Percentiles rank a stretch among this genome's conserved stretches.
Conservation (phyloP, 2,329 filamentous ascomycete genomes). For the Xylariaceae sp. region DNA sequence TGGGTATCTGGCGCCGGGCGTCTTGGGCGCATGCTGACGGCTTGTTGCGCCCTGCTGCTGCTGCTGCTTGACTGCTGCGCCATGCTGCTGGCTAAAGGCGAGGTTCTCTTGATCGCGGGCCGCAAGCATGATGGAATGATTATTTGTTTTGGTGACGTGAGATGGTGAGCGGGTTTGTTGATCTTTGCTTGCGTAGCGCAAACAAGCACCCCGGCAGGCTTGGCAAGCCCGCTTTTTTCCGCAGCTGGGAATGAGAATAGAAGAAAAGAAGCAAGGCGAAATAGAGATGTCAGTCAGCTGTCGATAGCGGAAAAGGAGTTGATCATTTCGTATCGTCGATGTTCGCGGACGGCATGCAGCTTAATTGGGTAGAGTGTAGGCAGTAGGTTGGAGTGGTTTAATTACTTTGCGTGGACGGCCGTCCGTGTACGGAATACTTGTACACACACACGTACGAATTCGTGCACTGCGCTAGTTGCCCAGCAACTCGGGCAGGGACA, state of each 20-base stretch:
- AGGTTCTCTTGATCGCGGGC: slow-evolving; percentile 84
- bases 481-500: slow-evolving; percentile 13
- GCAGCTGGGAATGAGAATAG: neutral
- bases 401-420: slow-evolving; percentile 7
- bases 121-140: slow-evolving; percentile 57
- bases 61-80: slow-evolving; percentile 60
- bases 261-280: no score
- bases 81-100: slow-evolving; percentile 67
- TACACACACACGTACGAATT: neutral
- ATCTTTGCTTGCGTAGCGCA: neutral
- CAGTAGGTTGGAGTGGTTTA: slow-evolving; percentile 16
- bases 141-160: neutral
- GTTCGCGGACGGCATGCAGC: slow-evolving; percentile 14
- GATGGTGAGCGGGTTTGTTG: neutral
- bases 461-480: slow-evolving; percentile 13
- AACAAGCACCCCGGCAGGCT: neutral
- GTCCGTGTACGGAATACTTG: neutral
- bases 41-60: slow-evolving; percentile 48
- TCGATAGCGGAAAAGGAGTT: neutral
- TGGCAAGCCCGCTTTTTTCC: slow-evolving; percentile 1
- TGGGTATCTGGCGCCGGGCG: slow-evolving; percentile 66
- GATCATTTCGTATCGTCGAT: slow-evolving; percentile 4
- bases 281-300: neutral
- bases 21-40: slow-evolving; percentile 48
- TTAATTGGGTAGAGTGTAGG: slow-evolving; percentile 7